Base-by-base conservation (phyloP, 768 basidiomycete species). In the Rhodotorula toruloides region DNA sequence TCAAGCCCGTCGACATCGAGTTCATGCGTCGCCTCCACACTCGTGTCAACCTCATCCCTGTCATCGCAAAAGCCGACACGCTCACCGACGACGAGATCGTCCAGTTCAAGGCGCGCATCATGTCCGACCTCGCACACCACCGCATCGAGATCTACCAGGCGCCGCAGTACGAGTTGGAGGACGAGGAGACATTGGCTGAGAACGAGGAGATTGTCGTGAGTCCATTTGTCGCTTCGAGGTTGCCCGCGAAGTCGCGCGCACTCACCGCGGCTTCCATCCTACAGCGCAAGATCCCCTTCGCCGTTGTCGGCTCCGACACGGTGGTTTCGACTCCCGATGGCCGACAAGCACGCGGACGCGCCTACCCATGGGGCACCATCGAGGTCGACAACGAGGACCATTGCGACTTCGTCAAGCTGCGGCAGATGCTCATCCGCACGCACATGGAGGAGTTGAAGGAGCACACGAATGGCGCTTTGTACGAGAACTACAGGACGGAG, bases 371-470 rank as follows among this genome's bases (percentile, higher is more conserved):
- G 96, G 96, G 96, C 77, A 87, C 93, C 55, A 91, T 98, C 71
- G 96, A 99, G 77, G 96, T 99, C 32, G 96, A 99, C 81, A 98
- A 99, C 75, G 96, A 98, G 77, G 90, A 91, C 25, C 96, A 99
- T 77, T 99, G 96, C 73, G 96, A 99, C 78, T 99, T 99, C 53
- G 94, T 98, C 79, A 98, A 98, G 80, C 88, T 99, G 67, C 88
- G 96, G 58, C 96, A 98, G 79, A 98, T 99, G 96, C 88, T 99
- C 43, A 88, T 99, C 73, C 85, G 96, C 62, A 98, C 94, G 16
- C 96, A 98, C 78, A 99, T 99, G 96, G 96, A 99, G 78, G 96
- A 99, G 78, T 83, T 99, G 72, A 83, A 94, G 76, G 96, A 98
- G 80, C 90, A 93, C 78, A 98, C 96, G 73, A 93, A 94, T 76